A percentile compares a stretch with the other conserved stretches of the same genome.
These are phyloP conservation scores for Stephanodiscus triporus DNA, from an alignment of 108 stramenopile species.

Conservation along the genomic window DNA sequence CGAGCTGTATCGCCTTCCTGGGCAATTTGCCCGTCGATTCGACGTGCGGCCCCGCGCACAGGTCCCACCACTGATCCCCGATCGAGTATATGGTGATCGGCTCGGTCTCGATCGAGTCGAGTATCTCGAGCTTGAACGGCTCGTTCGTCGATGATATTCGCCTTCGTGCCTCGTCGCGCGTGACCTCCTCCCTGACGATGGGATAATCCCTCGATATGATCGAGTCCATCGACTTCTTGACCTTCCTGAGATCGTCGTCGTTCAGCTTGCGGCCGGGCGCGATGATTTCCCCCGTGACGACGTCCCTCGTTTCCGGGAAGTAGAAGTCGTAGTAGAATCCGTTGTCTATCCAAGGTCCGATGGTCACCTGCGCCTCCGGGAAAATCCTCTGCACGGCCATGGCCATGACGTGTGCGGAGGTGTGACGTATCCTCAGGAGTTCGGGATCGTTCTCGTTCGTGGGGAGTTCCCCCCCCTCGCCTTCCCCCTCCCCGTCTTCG, in stretches of 20 bases:
- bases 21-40: conserved; percentile 85
- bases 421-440: conserved; percentile 92
- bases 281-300: conserved; percentile 66
- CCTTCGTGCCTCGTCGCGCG: conserved; percentile 85
- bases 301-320: conserved; percentile 78
- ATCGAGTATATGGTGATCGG: conserved; percentile 97
- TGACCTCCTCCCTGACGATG: conserved; percentile 88
- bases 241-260: conserved; percentile 82
- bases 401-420: conserved; percentile 98
- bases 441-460: conserved; percentile 93
- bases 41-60: conserved; percentile 98
- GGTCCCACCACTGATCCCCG: conserved; percentile 97
- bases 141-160: conserved; percentile 86
- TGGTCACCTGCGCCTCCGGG: conserved; percentile 94
- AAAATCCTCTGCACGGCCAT: conserved; percentile 96
- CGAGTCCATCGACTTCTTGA: conserved; percentile 97
- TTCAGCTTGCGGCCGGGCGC: conserved; percentile 71
- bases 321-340: conserved; percentile 98
- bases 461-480: conserved; percentile 71
- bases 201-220: conserved; percentile 91
- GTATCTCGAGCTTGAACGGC: conserved; percentile 95
- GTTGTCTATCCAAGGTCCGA: conserved; percentile 98
- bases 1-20: conserved; percentile 84
- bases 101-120: conserved; percentile 90
- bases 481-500: conserved; percentile 18